These are phyloP conservation scores for Pyrrhoderma lamaoense DNA, from an alignment of 1,284 basidiomycete species.

Conservation along the genomic window DNA sequence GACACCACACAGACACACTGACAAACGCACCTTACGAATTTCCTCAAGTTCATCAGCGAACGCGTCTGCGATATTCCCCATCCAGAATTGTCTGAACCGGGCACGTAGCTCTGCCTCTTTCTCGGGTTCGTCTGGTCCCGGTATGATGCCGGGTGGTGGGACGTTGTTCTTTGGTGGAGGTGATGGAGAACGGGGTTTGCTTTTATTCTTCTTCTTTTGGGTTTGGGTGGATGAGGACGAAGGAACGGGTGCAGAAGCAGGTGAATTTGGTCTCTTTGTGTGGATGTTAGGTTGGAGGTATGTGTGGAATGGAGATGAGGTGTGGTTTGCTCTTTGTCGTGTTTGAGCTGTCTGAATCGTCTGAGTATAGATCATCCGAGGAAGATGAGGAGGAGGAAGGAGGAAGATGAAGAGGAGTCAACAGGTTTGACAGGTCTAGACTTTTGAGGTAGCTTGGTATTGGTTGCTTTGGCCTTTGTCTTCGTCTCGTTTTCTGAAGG, in stretches of 20 bases:
- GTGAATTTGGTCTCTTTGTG: conserved; percentile 14
- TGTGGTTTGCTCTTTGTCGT: conserved; percentile 1
- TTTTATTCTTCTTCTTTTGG: background rate
- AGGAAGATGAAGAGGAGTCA: conserved; percentile 7
- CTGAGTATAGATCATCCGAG: background rate
- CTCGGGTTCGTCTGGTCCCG: conserved; percentile 27
- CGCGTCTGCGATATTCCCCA: conserved; percentile 68
- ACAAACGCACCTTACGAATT: conserved; percentile 53
- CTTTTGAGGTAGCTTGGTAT: conserved; percentile 15
- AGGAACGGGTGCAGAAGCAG: background rate
- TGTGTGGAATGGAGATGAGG: conserved; percentile 13
- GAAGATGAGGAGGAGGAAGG: conserved; percentile 17
- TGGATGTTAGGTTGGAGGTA: conserved; percentile 4
- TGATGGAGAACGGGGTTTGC: conserved; percentile 41
- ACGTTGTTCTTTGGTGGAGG: conserved; percentile 52
- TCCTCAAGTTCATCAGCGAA: conserved; percentile 72
- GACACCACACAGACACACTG: conserved; percentile 14
- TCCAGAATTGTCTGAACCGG: conserved; percentile 73
- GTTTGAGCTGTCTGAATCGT: background rate
- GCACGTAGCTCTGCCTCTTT: conserved; percentile 50
- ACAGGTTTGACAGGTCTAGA: conserved; percentile 16
- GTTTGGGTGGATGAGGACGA: too few relatives aligned
- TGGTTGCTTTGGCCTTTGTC: conserved; percentile 5
- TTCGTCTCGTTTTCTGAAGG: conserved; percentile 23
- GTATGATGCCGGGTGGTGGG: conserved; percentile 3